A percentile compares a stretch with the other conserved stretches of the same genome.
phyloP scores from a whole-genome alignment of 179 eudicot species.

The Sideroxylon spinosum region DNA sequence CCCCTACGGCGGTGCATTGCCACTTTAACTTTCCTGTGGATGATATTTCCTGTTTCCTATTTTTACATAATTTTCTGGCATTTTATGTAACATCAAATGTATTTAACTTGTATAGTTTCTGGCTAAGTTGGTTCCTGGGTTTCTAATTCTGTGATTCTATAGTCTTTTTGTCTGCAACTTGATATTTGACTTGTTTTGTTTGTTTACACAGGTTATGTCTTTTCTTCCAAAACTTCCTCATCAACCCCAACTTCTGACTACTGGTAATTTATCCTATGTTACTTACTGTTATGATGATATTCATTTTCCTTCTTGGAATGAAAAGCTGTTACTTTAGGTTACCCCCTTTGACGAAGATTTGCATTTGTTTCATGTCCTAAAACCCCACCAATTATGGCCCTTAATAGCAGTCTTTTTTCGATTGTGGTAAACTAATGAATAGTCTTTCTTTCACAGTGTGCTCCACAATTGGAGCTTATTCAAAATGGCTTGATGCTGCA shows the following conservation, averaged over 20 bases:
- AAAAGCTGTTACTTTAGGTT: background rate
- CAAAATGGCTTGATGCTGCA: slow-evolving; percentile 91
- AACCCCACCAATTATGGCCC: slow-evolving; percentile 1
- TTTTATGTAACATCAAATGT: background rate
- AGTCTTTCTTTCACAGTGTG: slow-evolving; percentile 48
- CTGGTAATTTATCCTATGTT: slow-evolving; percentile 43
- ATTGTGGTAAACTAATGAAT: background rate
- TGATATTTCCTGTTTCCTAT: background rate
- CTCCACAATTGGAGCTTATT: slow-evolving; percentile 87
- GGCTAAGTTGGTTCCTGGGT: background rate
- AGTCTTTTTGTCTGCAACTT: background rate
- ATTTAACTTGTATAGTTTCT: background rate
- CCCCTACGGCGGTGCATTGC: background rate
- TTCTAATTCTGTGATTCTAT: background rate
- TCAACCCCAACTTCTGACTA: slow-evolving; percentile 84
- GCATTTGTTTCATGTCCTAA: background rate
- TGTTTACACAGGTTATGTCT: slow-evolving; percentile 64
- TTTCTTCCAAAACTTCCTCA: slow-evolving; percentile 85
- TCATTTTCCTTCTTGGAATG: background rate
- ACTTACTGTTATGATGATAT: background rate
- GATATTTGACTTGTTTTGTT: slow-evolving; percentile 10
- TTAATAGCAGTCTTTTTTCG: background rate
- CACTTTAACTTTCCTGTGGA: slow-evolving; percentile 15
- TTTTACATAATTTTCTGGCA: background rate
- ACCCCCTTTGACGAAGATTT: background rate